Evolutionary conservation across 2,329 filamentous ascomycete genomes (phyloP), one percentile per base, ranked within the genome.

Genomic region (Xylaria sp.): DNA sequence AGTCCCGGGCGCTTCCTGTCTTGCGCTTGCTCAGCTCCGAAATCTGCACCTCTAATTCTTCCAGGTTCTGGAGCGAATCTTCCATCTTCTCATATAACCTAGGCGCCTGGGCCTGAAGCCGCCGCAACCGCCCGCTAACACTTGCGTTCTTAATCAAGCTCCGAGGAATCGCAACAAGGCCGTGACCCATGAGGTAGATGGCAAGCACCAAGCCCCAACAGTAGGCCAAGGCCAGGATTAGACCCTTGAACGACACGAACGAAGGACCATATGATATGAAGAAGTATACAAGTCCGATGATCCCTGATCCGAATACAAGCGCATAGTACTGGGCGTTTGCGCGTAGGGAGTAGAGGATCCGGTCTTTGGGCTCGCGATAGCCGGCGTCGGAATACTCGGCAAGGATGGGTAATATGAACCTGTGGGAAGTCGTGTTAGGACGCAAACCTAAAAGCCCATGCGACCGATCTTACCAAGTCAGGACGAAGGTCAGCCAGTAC

Each of bases 111-210:
- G 79, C 78, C 69, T 97, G 92, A 34, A 97, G 78, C 34, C 89
- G 81, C 56, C 87, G 86, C 43, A 99, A 73, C 51, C 87, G 83
- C 44, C 84, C 85, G 61, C 87, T 89, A 42, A 92, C 84, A 67
- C 87, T 91, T 26, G 92, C 88, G 67, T 91, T 89, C 54, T 88
- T 85, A 66, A 94, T 88, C 16, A 99, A 77, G 37, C 84, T 84
- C 61, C 93, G 82, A 1, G 94, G 94, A 52, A 99, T 89, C 1
- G 92, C 89, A 26, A 99, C 94, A 21, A 99, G 79, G 7, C 94
- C 94, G 72, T 99, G 94, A 6, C 94, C 94, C 93, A 99, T 97
- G 39, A 99, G 80, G 68, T 96, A 97, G 58, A 99, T 96, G 42
- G 92, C 94, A 48, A 97, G 80, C 4, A 93, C 80, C 64, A 99